Conservation (phyloP, 768 basidiomycete genomes). For the Termitomyces sp. region DNA sequence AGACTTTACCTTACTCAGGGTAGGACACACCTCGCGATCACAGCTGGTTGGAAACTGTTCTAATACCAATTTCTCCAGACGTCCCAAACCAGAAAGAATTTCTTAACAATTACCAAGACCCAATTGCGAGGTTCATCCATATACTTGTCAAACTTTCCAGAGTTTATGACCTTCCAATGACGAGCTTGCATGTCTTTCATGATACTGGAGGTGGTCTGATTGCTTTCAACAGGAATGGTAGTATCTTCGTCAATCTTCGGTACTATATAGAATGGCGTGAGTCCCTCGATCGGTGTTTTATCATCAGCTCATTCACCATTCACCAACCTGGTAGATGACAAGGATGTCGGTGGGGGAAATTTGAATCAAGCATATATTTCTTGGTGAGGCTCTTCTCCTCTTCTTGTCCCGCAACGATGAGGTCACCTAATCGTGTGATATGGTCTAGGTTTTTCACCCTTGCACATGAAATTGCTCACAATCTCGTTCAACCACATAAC, state of each 20-base stretch:
- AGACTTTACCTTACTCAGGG: constrained; percentile 64
- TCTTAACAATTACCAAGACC: constrained; percentile 45
- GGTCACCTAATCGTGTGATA: background rate
- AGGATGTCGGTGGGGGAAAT: constrained; percentile 49
- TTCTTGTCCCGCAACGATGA: background rate
- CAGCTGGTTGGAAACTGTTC: no score
- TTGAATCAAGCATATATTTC: constrained; percentile 67
- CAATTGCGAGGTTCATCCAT: constrained; percentile 66
- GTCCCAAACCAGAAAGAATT: constrained; percentile 45
- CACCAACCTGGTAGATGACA: constrained; percentile 49
- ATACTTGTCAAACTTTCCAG: constrained; percentile 59
- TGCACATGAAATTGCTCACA: constrained; percentile 93
- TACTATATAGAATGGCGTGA: constrained; percentile 86
- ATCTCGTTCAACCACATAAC: constrained; percentile 81
- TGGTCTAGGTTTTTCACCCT: constrained; percentile 76
- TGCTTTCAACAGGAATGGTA: constrained; percentile 89
- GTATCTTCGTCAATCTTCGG: constrained; percentile 83
- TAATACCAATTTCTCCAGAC: constrained; percentile 34
- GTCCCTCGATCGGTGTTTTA: constrained; percentile 21
- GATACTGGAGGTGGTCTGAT: constrained; percentile 77
- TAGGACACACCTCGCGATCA: constrained; percentile 17
- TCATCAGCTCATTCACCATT: background rate
- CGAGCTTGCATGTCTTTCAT: constrained; percentile 82
- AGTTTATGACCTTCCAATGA: constrained; percentile 69
- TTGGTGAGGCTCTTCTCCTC: constrained; percentile 42